These are phyloP conservation scores for Suillus luteus DNA, from an alignment of 768 basidiomycete species.

Conservation along the genomic window DNA sequence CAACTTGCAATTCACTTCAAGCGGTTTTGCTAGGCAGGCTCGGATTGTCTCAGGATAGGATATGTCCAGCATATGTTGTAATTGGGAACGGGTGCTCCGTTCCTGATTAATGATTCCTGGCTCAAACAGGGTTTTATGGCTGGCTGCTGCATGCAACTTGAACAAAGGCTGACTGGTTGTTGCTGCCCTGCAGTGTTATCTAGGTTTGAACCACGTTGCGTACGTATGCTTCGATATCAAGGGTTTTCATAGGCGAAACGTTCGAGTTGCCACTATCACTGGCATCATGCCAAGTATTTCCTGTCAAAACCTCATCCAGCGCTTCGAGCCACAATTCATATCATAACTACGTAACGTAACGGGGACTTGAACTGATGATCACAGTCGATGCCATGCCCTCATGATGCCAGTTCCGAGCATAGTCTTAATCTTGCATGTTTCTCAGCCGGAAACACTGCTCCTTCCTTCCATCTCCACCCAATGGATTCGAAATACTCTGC, in stretches of 20 bases:
- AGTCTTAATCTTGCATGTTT: constrained; percentile 1
- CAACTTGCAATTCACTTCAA: too few species aligned
- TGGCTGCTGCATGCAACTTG: too few species aligned
- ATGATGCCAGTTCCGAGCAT: not conserved
- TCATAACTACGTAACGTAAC: not conserved
- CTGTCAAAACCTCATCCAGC: not conserved
- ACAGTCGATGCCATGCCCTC: not conserved
- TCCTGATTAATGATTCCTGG: too few species aligned
- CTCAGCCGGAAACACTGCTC: not conserved
- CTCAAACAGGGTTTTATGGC: too few species aligned
- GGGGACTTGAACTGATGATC: not conserved
- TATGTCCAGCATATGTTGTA: too few species aligned
- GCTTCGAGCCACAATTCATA: not conserved
- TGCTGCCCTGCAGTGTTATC: too few species aligned
- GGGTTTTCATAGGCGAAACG: not conserved
- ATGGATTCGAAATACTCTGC: constrained; percentile 2
- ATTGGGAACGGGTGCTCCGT: too few species aligned
- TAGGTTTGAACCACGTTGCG: not conserved
- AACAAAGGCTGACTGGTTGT: too few species aligned
- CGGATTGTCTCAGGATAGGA: too few species aligned
- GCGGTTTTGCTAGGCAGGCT: too few species aligned
- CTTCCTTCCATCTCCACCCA: not conserved
- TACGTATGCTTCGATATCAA: not conserved
- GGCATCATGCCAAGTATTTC: too few species aligned
- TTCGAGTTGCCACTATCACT: not conserved